Evolutionary conservation across 2,329 filamentous ascomycete species (phyloP).

Genomic region (Paracoccidioides lutzii): DNA sequence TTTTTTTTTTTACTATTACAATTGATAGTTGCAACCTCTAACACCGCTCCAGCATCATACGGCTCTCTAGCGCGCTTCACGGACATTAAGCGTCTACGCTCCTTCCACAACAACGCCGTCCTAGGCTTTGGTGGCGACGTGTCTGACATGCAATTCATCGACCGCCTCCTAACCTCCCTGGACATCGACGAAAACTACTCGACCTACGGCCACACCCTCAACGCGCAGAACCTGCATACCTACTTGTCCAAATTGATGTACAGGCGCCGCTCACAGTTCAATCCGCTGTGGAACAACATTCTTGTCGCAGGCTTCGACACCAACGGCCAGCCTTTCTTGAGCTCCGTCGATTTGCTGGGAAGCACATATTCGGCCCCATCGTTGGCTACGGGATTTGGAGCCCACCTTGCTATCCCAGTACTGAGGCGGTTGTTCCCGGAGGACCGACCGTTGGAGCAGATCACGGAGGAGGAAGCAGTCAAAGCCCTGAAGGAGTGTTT

Average conservation of each 20-base stretch:
- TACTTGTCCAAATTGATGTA: constrained; percentile 96
- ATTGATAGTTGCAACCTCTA: not conserved
- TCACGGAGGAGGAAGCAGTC: constrained; percentile 68
- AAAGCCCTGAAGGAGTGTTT: constrained; percentile 80
- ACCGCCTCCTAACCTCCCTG: constrained; percentile 75
- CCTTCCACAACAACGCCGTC: constrained; percentile 71
- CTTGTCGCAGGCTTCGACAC: constrained; percentile 82
- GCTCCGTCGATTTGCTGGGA: constrained; percentile 79
- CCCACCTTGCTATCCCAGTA: constrained; percentile 84
- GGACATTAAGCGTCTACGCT: constrained; percentile 86
- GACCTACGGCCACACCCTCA: constrained; percentile 45
- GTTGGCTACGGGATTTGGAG: constrained; percentile 85
- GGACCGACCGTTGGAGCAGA: constrained; percentile 58
- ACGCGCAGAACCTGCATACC: constrained; percentile 88
- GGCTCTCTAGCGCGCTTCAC: constrained; percentile 94
- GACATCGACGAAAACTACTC: constrained; percentile 82
- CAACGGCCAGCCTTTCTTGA: constrained; percentile 71
- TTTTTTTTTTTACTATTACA: not conserved
- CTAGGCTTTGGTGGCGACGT: constrained; percentile 95
- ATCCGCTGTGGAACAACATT: constrained; percentile 94
- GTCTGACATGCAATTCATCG: constrained; percentile 97
- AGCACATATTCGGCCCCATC: constrained; percentile 82
- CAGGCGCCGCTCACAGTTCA: constrained; percentile 85
- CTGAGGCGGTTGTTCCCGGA: constrained; percentile 74
- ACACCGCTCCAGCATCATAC: constrained; percentile 61